Evolutionary conservation across 176 grass and related monocot genomes (phyloP).

Genomic region (Dendrocalamus sinicus): DNA sequence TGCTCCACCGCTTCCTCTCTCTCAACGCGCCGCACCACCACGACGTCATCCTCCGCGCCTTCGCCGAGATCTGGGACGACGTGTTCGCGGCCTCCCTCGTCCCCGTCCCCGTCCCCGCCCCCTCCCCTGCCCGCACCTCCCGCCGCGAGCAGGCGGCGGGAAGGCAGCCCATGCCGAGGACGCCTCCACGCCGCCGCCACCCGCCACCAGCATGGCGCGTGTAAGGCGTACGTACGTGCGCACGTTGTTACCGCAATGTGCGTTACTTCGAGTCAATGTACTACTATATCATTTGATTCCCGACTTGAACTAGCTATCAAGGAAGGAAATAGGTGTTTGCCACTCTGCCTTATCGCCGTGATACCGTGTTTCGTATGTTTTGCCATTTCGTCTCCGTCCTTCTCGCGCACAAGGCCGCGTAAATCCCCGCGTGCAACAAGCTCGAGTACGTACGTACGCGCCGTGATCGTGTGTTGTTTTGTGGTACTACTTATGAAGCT

Average conservation of each 20-base stretch:
- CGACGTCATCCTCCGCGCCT: constrained; percentile 68
- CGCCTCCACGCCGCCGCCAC: constrained; percentile 43
- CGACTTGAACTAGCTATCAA: background rate
- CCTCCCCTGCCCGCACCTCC: background rate
- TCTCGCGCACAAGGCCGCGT: background rate
- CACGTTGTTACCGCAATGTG: background rate
- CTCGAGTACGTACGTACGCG: background rate
- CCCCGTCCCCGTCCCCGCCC: background rate
- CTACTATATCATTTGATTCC: background rate
- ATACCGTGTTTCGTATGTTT: background rate
- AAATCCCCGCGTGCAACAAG: background rate
- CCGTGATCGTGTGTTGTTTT: background rate
- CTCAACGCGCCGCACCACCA: constrained; percentile 80
- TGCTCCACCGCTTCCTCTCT: constrained; percentile 71
- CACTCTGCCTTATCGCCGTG: background rate
- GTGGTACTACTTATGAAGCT: background rate
- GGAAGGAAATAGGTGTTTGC: background rate
- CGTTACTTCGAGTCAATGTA: background rate
- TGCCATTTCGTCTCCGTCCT: background rate
- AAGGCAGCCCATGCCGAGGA: constrained; percentile 30
- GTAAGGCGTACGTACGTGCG: background rate
- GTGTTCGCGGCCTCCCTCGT: constrained; percentile 48
- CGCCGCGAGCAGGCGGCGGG: background rate
- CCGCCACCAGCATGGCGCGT: constrained; percentile 48
- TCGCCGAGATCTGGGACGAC: constrained; percentile 71